Evolutionary conservation across 2,329 filamentous ascomycete genomes (phyloP), one percentile per base, ranked within the genome.

Genomic region (Apiospora hydei): DNA sequence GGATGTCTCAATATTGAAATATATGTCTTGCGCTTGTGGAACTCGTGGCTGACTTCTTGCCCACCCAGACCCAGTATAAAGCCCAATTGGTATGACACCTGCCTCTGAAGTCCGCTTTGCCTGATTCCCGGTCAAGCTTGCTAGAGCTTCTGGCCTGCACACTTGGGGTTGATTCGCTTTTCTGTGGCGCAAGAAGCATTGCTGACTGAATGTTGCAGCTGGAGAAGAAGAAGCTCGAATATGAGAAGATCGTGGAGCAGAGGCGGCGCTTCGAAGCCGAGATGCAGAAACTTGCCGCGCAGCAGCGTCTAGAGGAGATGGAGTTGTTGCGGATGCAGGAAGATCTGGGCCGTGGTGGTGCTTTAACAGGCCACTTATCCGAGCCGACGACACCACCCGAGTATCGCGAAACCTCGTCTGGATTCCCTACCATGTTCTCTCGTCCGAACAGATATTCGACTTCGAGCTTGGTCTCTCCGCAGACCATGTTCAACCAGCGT

Each of bases 361-460:
- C 83, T 77, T 83, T 87, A 74, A 87, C 90, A 73, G 93, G 93
- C 70, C 93, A 95, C 78, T 94, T 97, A 80, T 98, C 94, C 77
- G 96, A 98, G 84, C 96, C 96, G 21, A 98, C 96, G 1, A 99
- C 96, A 30, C 96, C 96, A 30, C 96, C 96, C 44, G 96, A 98
- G 82, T 96, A 96, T 82, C 92, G 91, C 77, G 94, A 97, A 75
- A 90, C 84, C 16, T 82, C 82, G 72, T 86, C 90, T 74, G 92
- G 92, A 61, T 96, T 97, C 78, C 91, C 93, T 71, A 91, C 91
- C 78, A 91, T 93, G 76, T 93, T 96, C 80, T 94, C 94, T 71
- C 91, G 94, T 57, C 93, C 94, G 61, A 95, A 95, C 81, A 90
- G 95, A 74, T 96, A 97, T 85, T 97, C 96, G 70, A 93, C 93